A percentile compares a stretch with the other conserved stretches of the same genome.
phyloP scores from a whole-genome alignment of 805 yeast genomes.

The Teunomyces lycoperdinae region DNA sequence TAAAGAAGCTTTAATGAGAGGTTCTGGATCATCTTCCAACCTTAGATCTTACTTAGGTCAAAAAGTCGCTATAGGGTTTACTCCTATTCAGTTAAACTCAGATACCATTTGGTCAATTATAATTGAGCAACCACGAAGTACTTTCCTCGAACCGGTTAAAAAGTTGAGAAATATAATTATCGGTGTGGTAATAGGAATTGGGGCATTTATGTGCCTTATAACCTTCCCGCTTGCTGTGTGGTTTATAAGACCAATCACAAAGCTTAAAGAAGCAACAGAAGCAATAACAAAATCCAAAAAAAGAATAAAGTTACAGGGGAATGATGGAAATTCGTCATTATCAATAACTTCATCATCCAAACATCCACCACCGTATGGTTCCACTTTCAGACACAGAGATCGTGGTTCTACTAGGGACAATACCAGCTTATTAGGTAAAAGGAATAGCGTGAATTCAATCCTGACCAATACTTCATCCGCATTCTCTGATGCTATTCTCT shows the following conservation, averaged over 20 bases:
- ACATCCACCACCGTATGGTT: not conserved
- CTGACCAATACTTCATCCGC: constrained; percentile 38
- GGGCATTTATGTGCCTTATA: constrained; percentile 67
- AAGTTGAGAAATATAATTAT: constrained; percentile 65
- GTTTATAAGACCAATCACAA: constrained; percentile 79
- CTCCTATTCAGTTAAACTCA: constrained; percentile 25
- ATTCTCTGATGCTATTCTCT: constrained; percentile 36
- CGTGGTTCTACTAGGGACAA: not conserved
- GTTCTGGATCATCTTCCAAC: constrained; percentile 29
- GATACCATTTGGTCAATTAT: constrained; percentile 66
- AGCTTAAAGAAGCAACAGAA: constrained; percentile 80
- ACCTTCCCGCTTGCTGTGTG: constrained; percentile 82
- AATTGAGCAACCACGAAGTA: constrained; percentile 59
- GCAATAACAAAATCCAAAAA: constrained; percentile 49
- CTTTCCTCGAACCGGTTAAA: constrained; percentile 61
- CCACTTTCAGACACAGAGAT: not conserved
- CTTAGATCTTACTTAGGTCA: constrained; percentile 19
- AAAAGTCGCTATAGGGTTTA: constrained; percentile 35
- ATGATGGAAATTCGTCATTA: not conserved
- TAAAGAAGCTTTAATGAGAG: constrained; percentile 23
- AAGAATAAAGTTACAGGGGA: constrained; percentile 1
- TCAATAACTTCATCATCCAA: not conserved
- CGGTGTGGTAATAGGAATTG: constrained; percentile 77
- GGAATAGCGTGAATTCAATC: constrained; percentile 27
- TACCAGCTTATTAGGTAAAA: constrained; percentile 4